Percentiles rank a stretch among this genome's conserved stretches.
Conservation (phyloP, 2,329 filamentous ascomycete species). For the Thielaviopsis populi region DNA sequence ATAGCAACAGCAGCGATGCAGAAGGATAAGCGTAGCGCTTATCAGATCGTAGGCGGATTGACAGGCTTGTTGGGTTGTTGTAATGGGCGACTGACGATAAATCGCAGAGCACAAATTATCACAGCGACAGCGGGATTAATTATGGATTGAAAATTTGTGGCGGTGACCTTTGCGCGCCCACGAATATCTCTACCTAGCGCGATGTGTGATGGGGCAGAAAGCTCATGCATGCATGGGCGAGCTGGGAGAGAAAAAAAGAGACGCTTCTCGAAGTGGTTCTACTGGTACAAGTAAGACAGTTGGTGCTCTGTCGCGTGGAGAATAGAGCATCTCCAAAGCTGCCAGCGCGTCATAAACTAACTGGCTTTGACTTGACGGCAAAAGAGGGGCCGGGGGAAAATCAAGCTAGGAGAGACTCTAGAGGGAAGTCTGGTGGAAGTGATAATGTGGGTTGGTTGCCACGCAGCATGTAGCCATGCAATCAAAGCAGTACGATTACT, state of each 20-base stretch:
- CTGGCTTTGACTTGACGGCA: not conserved
- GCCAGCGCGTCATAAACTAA: not conserved
- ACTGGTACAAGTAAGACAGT: not conserved
- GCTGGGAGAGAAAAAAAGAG: not conserved
- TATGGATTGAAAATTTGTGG: not conserved
- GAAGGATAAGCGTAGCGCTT: not conserved
- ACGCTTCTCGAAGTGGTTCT: not conserved
- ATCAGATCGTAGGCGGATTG: not conserved
- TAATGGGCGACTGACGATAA: not conserved
- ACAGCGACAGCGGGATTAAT: not conserved
- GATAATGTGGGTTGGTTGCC: not conserved
- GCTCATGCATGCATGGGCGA: not conserved
- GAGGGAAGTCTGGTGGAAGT: too few relatives aligned
- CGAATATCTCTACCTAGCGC: slow-evolving; percentile 1
- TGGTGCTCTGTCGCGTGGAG: not conserved
- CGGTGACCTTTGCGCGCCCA: not conserved
- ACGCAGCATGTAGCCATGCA: not conserved
- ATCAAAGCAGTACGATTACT: too few relatives aligned
- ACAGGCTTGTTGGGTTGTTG: too few relatives aligned
- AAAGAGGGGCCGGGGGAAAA: not conserved
- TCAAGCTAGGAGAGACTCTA: not conserved
- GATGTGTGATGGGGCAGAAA: not conserved
- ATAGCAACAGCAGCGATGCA: not conserved
- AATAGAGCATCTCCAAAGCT: not conserved
- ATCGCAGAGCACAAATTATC: not conserved